phyloP scores from a whole-genome alignment of 495 filamentous ascomycete genomes.

The Hypoxylon trugodes region DNA sequence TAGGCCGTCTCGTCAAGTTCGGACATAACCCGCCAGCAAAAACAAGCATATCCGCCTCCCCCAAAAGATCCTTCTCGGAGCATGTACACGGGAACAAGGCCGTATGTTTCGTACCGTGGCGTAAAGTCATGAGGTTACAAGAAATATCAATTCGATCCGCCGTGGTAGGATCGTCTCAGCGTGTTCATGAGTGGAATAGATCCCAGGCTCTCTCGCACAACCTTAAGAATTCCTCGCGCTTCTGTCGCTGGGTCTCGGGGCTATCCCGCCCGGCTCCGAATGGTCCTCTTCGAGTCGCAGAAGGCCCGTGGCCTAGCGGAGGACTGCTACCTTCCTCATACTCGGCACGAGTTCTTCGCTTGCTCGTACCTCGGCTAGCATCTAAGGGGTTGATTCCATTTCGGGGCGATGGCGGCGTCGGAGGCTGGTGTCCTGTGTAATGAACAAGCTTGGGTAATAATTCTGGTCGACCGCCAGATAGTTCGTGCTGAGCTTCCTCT shows the following conservation, averaged over 20 bases:
- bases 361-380: constrained; percentile 61
- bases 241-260: constrained; percentile 81
- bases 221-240: constrained; percentile 92
- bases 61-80: constrained; percentile 25
- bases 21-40: constrained; percentile 16
- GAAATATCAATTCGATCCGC: constrained; percentile 30
- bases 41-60: constrained; percentile 30
- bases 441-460: constrained; percentile 92
- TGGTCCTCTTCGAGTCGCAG: constrained; percentile 67
- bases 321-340: constrained; percentile 90
- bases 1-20: constrained; percentile 17
- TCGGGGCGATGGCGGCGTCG: constrained; percentile 89
- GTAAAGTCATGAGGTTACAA: constrained; percentile 38
- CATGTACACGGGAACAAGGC: constrained; percentile 32
- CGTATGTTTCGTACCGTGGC: constrained; percentile 39
- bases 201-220: constrained; percentile 94
- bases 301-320: constrained; percentile 70
- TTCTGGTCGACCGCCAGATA: constrained; percentile 91
- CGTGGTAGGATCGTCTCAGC: constrained; percentile 1
- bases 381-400: constrained; percentile 46
- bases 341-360: constrained; percentile 81
- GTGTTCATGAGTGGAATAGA: constrained; percentile 87
- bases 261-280: constrained; percentile 83
- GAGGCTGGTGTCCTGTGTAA: constrained; percentile 88
- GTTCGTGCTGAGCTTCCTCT: constrained; percentile 89